Evolutionary conservation across 495 filamentous ascomycete genomes (phyloP).

Genomic region (Lentithecium fluviatile): DNA sequence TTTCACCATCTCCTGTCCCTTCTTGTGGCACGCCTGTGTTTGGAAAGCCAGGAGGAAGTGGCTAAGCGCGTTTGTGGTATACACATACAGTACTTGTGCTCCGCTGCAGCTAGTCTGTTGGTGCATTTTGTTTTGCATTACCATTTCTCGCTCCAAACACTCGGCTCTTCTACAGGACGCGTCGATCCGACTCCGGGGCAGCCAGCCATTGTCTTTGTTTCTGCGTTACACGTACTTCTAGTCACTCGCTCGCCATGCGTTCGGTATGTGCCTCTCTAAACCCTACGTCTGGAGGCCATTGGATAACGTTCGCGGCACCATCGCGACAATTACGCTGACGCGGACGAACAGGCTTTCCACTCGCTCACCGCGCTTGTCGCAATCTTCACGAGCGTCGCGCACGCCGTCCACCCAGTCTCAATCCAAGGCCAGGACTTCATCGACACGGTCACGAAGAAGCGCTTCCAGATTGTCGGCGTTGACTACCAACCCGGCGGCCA

Average conservation of each 20-base stretch:
- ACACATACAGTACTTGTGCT: too few species aligned
- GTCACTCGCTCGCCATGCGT: slow-evolving; percentile 12
- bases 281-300: background rate
- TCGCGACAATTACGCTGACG: background rate
- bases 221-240: too few species aligned
- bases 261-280: slow-evolving; percentile 16
- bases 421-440: slow-evolving; percentile 80
- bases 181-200: too few species aligned
- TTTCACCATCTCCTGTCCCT: too few species aligned
- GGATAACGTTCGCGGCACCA: background rate
- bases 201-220: background rate
- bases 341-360: slow-evolving; percentile 2
- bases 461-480: slow-evolving; percentile 86
- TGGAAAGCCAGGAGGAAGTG: too few species aligned
- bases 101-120: too few species aligned
- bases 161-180: too few species aligned
- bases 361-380: slow-evolving; percentile 15
- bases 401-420: slow-evolving; percentile 69
- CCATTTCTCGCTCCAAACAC: too few species aligned
- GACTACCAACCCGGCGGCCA: slow-evolving; percentile 87
- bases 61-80: too few species aligned
- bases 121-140: too few species aligned
- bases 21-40: too few species aligned
- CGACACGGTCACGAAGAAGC: slow-evolving; percentile 71
- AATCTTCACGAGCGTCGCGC: slow-evolving; percentile 50